phyloP scores from a whole-genome alignment of 1,139 yeast species.

The Kluyveromyces sp. region DNA sequence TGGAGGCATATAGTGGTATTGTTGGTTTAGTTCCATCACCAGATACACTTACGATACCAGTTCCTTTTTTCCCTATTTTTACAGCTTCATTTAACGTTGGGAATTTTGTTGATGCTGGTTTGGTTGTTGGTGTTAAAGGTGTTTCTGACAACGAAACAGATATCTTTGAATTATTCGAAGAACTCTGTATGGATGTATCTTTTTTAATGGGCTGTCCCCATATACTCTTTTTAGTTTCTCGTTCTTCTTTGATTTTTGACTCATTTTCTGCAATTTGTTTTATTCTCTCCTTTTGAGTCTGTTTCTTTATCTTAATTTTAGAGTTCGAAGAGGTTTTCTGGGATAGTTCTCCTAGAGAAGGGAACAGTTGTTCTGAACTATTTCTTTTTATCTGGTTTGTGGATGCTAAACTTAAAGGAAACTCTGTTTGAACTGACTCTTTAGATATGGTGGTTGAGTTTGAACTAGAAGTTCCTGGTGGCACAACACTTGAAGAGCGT shows the following conservation, averaged over 20 bases:
- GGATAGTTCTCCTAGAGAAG: background rate
- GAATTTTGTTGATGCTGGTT: constrained; percentile 1
- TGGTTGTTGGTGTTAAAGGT: background rate
- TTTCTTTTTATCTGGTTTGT: background rate
- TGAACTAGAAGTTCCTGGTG: no score
- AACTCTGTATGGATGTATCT: background rate
- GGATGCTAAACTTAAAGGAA: no score
- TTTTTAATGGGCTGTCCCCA: background rate
- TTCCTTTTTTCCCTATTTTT: constrained; percentile 2
- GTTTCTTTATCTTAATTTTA: constrained; percentile 12
- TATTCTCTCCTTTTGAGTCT: constrained; percentile 23
- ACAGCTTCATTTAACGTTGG: constrained; percentile 2
- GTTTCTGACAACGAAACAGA: background rate
- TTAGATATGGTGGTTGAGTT: no score
- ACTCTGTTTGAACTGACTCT: no score
- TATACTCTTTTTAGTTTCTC: background rate
- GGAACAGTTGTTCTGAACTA: constrained; percentile 1
- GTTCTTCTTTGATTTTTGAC: background rate
- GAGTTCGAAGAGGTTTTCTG: background rate
- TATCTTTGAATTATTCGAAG: background rate
- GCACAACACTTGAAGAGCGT: background rate
- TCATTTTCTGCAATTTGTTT: constrained; percentile 1
- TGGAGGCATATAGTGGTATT: constrained; percentile 8
- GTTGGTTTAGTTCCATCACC: constrained; percentile 8
- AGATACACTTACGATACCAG: constrained; percentile 7